phyloP scores from a whole-genome alignment of 2,329 filamentous ascomycete genomes.

The Elsinoe batatas region DNA sequence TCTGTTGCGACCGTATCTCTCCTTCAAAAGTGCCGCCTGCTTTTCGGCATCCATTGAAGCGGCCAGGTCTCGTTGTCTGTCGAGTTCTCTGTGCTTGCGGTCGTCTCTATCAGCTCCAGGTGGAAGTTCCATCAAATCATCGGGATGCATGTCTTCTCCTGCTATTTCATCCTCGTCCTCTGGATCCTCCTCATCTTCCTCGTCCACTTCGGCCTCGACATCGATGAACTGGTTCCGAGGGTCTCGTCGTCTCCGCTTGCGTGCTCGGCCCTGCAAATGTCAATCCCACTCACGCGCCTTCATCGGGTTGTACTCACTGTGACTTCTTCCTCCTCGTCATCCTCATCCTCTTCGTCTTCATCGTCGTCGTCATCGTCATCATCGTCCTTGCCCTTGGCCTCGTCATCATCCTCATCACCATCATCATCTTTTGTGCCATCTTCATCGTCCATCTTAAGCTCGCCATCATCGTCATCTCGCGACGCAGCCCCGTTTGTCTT shows the following conservation, averaged over 20 bases:
- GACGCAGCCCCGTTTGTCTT: conserved; percentile 26
- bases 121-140: conserved; percentile 69
- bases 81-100: conserved; percentile 83
- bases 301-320: conserved; percentile 18
- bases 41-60: conserved; percentile 88
- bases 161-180: conserved; percentile 85
- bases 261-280: conserved; percentile 50
- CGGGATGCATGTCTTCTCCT: conserved; percentile 77
- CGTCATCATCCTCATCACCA: conserved; percentile 47
- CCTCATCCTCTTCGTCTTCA: conserved; percentile 45
- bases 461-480: conserved; percentile 38
- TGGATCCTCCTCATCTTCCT: conserved; percentile 75
- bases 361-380: conserved; percentile 49
- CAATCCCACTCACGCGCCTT: conserved; percentile 13
- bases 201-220: conserved; percentile 96
- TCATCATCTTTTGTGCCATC: conserved; percentile 45
- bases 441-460: conserved; percentile 41
- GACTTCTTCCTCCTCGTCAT: conserved; percentile 26
- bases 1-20: conserved; percentile 71
- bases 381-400: conserved; percentile 57
- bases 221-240: conserved; percentile 83
- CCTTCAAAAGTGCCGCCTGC: conserved; percentile 74
- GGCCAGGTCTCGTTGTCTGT: conserved; percentile 80
- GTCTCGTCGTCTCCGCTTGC: conserved; percentile 68
- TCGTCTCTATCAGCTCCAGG: conserved; percentile 77